Base-by-base conservation (phyloP, 208 protist species). In the Trypanosomatidae sp. region DNA sequence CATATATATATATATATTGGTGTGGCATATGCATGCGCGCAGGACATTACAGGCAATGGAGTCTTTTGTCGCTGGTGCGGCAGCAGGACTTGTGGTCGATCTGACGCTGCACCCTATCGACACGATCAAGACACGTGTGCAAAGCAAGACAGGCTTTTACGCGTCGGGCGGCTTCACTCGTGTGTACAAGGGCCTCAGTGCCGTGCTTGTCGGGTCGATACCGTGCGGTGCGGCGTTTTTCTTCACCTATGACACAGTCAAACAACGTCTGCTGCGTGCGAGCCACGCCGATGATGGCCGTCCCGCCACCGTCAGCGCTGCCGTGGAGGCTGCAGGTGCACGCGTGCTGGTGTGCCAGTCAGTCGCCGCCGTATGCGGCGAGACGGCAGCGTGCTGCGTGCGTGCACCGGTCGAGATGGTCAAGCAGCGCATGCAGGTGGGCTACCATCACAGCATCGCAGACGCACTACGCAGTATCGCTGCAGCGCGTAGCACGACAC, bases 121-220 rank as follows among this genome's bases (percentile, higher is more conserved):
- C 62, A 97, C 92, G 0, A 43, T 97, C 28, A 97, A 97, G 53
- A 96, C 88, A 19, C 80, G 92, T 7, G 55, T 93, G 11, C 91
- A 95, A 56, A 74, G 74, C 1, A 74, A 68, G 26, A 37, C 71
- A 7, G 88, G 91, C 0, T 95, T 95, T 56, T 22, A 56, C 10
- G 65, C 58, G 6, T 61, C 83, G 1, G 88, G 88, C 23, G 91
- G 88, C 0, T 93, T 95, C 37, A 47, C 40, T 13, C 78, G 81
- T 32, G 58, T 95, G 4, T 95, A 95, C 63, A 66, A 67, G 20
- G 92, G 92, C 0, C 52, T 97, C 5, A 75, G 71, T 27, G 68
- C 86, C 16, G 85, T 88, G 10, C 68, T 73, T 2, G 47, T 95
- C 21, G 82, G 81, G 15, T 94, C 86, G 0, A 72, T 89, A n/a